phyloP scores from a whole-genome alignment of 75 land plant species.

The Cunninghamia lanceolata region DNA sequence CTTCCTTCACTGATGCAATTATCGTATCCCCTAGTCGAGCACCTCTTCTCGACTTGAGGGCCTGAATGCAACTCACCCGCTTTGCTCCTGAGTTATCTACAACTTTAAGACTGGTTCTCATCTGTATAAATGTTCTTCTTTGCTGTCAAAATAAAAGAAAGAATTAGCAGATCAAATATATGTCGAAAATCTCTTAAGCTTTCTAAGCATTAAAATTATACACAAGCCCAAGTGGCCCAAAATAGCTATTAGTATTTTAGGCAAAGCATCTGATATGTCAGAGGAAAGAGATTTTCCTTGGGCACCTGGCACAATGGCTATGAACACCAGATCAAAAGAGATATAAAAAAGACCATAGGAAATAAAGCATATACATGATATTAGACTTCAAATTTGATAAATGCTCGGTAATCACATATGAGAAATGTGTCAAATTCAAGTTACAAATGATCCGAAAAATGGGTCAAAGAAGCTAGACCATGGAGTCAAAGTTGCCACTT shows the following conservation, averaged over 20 bases:
- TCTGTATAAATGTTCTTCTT: conserved; percentile 69
- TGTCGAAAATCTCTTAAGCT: not conserved
- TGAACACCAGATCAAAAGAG: not conserved
- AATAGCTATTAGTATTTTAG: not conserved
- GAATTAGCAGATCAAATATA: not conserved
- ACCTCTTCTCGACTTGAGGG: conserved; percentile 52
- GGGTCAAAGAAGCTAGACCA: too few relatives aligned
- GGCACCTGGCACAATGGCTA: not conserved
- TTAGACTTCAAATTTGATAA: not conserved
- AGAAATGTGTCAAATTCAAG: not conserved
- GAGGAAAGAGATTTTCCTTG: not conserved
- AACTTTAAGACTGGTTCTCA: conserved; percentile 78
- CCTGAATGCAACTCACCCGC: conserved; percentile 86
- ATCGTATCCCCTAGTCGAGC: conserved; percentile 89
- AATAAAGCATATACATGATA: not conserved
- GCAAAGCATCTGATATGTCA: not conserved
- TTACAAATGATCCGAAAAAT: not conserved
- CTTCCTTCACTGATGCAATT: conserved; percentile 96
- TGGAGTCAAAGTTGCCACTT: too few relatives aligned
- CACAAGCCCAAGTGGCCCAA: not conserved
- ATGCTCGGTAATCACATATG: not conserved
- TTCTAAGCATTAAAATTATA: not conserved
- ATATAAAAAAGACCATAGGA: not conserved
- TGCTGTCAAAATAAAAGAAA: conserved; percentile 36
- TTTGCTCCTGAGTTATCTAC: conserved; percentile 98